Evolutionary conservation across 352 stramenopile genomes (phyloP).

Genomic region (Elongisporangium anandrum): DNA sequence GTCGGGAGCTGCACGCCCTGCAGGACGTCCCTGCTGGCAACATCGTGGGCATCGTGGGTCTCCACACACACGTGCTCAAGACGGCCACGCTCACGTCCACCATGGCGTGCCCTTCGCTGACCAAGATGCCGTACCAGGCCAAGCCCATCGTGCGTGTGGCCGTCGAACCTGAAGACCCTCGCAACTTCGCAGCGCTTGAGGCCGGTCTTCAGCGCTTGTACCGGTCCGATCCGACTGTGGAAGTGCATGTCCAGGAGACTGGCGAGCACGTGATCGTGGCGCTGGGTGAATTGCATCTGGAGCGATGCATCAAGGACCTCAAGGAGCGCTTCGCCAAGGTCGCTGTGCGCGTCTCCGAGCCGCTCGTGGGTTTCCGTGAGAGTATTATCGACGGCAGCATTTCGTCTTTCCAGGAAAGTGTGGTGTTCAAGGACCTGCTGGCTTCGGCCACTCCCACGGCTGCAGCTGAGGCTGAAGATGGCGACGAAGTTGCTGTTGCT

Average conservation of each 20-base stretch:
- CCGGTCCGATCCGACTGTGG: slow-evolving; percentile 90
- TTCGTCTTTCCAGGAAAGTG: slow-evolving; percentile 59
- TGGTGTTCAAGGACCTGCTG: slow-evolving; percentile 70
- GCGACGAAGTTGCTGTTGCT: slow-evolving; percentile 5
- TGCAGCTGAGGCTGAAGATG: slow-evolving; percentile 9
- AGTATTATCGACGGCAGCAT: slow-evolving; percentile 61
- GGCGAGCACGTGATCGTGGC: slow-evolving; percentile 90
- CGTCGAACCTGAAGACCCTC: slow-evolving; percentile 84
- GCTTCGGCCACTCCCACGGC: slow-evolving; percentile 7
- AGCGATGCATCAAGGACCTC: slow-evolving; percentile 90
- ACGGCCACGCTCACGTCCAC: slow-evolving; percentile 85
- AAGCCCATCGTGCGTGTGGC: slow-evolving; percentile 92
- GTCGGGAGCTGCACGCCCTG: slow-evolving; percentile 76
- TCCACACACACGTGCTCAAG: slow-evolving; percentile 89
- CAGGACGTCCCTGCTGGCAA: slow-evolving; percentile 84
- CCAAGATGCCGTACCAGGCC: slow-evolving; percentile 86
- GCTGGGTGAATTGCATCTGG: slow-evolving; percentile 89
- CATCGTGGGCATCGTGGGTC: slow-evolving; percentile 84
- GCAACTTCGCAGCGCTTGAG: slow-evolving; percentile 83
- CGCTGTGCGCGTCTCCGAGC: slow-evolving; percentile 76
- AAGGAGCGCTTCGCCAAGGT: slow-evolving; percentile 87
- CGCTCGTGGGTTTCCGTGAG: slow-evolving; percentile 89
- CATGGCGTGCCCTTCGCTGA: slow-evolving; percentile 76
- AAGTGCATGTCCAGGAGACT: slow-evolving; percentile 87
- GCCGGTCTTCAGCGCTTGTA: slow-evolving; percentile 88